Evolutionary conservation across 106 monocot species (phyloP).

Genomic region (Iris macrosiphon): DNA sequence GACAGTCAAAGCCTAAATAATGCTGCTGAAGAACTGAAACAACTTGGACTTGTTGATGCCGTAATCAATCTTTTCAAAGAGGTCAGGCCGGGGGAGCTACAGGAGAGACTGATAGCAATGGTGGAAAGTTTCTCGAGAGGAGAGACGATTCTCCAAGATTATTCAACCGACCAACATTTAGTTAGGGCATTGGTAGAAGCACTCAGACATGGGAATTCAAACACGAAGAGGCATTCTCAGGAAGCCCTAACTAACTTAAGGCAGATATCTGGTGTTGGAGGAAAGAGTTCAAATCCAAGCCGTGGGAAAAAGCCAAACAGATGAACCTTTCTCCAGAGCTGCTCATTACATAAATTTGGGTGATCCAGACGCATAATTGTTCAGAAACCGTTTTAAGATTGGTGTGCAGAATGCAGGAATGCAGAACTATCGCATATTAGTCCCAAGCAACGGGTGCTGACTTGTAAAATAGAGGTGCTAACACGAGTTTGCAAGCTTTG

Average conservation of each 20-base stretch:
- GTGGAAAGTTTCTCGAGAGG: constrained; percentile 27
- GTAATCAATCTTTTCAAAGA: constrained; percentile 23
- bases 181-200: constrained; percentile 43
- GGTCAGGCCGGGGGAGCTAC: constrained; percentile 32
- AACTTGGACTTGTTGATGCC: constrained; percentile 26
- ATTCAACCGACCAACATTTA: constrained; percentile 26
- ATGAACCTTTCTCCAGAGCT: no score
- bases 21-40: constrained; percentile 18
- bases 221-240: constrained; percentile 34
- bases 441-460: no score
- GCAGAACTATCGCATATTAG: no score
- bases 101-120: constrained; percentile 31
- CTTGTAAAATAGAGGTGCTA: no score
- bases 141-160: constrained; percentile 20
- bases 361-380: no score
- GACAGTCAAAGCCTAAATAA: constrained; percentile 22
- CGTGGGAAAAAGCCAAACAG: neutral
- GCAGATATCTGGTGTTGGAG: constrained; percentile 41
- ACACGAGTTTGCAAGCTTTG: no score
- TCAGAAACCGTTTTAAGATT: no score
- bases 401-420: no score
- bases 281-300: constrained; percentile 10
- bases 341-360: no score
- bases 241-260: constrained; percentile 36
- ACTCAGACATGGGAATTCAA: constrained; percentile 28